Base-by-base conservation (phyloP, 306 rosid species). In the Abrus pulchellus region DNA sequence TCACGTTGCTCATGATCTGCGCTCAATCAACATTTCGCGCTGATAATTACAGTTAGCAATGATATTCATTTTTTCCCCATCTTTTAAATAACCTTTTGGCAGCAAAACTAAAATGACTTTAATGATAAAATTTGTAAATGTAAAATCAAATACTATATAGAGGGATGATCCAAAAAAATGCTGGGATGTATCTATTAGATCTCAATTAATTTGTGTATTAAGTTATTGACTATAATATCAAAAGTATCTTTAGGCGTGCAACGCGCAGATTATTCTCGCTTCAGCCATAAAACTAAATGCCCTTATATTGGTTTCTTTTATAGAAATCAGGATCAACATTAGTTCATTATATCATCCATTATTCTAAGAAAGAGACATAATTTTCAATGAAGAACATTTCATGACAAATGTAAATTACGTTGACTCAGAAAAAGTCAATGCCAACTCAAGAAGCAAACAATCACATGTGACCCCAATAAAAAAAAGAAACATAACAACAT, bases 361-460 rank as follows among this genome's bases (percentile, higher is more conserved):
- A n/a, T 44, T 9, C 33, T 5, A 53, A 47, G 5, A 53, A 47
- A 9, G 7, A n/a, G 62, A 48, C 27, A 60, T 48, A 3, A 5
- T 34, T 45, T 14, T 4, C 57, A 36, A 48, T 2, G 6, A 29
- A 27, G 52, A 52, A 45, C 10, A 29, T 56, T 30, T 54, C 49
- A 36, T 49, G 41, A 50, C 30, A 72, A 62, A 80, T 38, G 55
- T 28, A 72, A 80, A 65, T 27, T 9, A 74, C 10, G 1, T 13
- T 62, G 40, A 62, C 1, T 29, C 29, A 12, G 11, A 6, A 72
- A 64, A 40, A 80, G 28, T 30, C 56, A 50, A 52, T 40, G 30
- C 60, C 14, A n/a, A 50, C 29, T 63, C 45, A 49, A 62, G 57
- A 80, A 80, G 38, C 57, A 71, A 61, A 28, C 1, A 9, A 12